A percentile compares a stretch with the other conserved stretches of the same genome.
phyloP scores from a whole-genome alignment of 2,329 filamentous ascomycete species.

The Colletotrichum viniferum region DNA sequence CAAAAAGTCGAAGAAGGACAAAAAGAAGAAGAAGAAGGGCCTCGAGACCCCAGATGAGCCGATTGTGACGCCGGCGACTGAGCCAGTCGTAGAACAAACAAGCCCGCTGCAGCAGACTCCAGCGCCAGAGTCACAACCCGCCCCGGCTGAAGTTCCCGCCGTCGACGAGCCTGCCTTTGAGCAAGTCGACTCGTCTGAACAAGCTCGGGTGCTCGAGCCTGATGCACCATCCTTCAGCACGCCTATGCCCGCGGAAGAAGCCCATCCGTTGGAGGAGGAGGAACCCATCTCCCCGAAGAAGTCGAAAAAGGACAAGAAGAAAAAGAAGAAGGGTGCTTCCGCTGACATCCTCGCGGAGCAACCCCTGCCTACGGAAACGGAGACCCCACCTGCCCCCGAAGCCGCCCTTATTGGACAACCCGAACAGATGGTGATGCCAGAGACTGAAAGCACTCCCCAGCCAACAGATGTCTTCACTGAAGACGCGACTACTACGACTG shows the following conservation, averaged over 20 bases:
- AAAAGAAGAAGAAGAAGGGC: conserved; percentile 25
- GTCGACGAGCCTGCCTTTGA: background rate
- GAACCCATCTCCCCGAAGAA: conserved; percentile 18
- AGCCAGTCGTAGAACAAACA: background rate
- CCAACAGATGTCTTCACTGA: background rate
- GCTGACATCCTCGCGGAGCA: background rate
- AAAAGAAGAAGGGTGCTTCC: background rate
- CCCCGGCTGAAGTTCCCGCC: background rate
- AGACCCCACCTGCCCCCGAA: background rate
- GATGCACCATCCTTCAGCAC: background rate
- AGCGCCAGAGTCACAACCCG: background rate
- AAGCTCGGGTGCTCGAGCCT: background rate
- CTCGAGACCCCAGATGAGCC: conserved; percentile 19
- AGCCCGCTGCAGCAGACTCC: background rate
- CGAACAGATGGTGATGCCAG: background rate
- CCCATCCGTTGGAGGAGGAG: background rate
- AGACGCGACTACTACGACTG: background rate
- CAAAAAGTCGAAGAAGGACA: conserved; percentile 30
- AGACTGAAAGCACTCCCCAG: background rate
- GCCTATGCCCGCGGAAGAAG: background rate
- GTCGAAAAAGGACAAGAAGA: conserved; percentile 27
- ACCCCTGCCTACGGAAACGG: background rate
- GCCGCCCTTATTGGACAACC: background rate
- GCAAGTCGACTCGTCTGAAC: background rate
- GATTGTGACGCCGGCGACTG: background rate